Conservation (phyloP, 1,284 basidiomycete species). For the Fistulinella staudtii region DNA sequence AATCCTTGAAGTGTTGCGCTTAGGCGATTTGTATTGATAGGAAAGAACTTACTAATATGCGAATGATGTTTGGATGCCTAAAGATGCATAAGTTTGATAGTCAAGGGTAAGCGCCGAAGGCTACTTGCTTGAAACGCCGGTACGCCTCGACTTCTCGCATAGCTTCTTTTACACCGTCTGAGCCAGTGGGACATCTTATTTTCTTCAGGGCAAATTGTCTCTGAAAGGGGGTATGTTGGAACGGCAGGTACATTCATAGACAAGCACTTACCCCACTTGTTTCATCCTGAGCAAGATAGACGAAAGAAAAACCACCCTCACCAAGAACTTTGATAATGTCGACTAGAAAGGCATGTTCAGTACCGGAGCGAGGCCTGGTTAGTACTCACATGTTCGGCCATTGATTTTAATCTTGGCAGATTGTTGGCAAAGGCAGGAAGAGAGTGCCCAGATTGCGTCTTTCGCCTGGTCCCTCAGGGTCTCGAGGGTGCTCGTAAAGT, state of each 20-base stretch:
- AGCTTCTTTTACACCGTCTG: constrained; percentile 77
- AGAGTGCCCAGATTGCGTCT: constrained; percentile 74
- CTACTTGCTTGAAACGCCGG: constrained; percentile 78
- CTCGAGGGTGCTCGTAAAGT: constrained; percentile 46
- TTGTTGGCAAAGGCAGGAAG: constrained; percentile 76
- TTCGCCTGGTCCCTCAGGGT: constrained; percentile 70
- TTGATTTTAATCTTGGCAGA: constrained; percentile 89
- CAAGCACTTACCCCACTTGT: constrained; percentile 60
- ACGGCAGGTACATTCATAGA: background rate
- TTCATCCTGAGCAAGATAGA: constrained; percentile 88
- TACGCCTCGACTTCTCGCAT: constrained; percentile 93
- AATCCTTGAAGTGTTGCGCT: constrained; percentile 54
- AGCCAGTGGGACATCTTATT: constrained; percentile 81
- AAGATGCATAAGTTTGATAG: constrained; percentile 2
- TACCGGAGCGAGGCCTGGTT: constrained; percentile 1
- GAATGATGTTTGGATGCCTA: constrained; percentile 87
- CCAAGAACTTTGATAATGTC: constrained; percentile 88
- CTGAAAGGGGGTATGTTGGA: constrained; percentile 33
- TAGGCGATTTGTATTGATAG: background rate
- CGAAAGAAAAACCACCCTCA: constrained; percentile 94
- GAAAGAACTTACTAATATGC: constrained; percentile 59
- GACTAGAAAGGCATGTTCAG: constrained; percentile 42
- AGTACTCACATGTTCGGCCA: constrained; percentile 78
- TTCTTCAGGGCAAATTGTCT: constrained; percentile 93
- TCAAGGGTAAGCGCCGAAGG: background rate